These are phyloP conservation scores for Aspergillus tubingensis DNA, from an alignment of 2,329 filamentous ascomycete genomes.

Conservation along the genomic window DNA sequence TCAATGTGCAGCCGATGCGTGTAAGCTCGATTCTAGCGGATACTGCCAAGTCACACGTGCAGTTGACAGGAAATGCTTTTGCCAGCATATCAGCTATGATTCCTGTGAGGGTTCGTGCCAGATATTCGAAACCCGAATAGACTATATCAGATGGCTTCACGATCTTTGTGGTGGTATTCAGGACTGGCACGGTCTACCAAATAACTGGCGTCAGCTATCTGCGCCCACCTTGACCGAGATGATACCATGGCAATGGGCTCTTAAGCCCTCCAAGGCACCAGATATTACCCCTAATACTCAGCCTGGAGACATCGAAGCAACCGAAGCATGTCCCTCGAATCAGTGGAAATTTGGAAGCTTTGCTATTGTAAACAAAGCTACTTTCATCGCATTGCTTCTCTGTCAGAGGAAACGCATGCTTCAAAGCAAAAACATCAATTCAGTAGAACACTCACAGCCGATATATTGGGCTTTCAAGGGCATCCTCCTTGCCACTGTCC, in stretches of 20 bases:
- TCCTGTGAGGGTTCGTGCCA: slow-evolving; percentile 7
- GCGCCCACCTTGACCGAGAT: slow-evolving; percentile 2
- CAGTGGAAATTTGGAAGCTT: slow-evolving; percentile 7
- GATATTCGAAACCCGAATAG: slow-evolving; percentile 8
- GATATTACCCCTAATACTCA: not conserved
- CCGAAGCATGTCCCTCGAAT: slow-evolving; percentile 3
- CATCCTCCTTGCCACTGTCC: not conserved
- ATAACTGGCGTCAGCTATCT: slow-evolving; percentile 7
- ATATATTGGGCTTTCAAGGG: not conserved
- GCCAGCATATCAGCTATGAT: slow-evolving; percentile 7
- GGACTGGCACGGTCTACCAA: slow-evolving; percentile 8
- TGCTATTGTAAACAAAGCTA: slow-evolving; percentile 1
- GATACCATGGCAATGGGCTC: slow-evolving; percentile 9
- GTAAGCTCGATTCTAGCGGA: slow-evolving; percentile 1
- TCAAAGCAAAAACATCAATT: not conserved
- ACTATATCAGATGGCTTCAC: slow-evolving; percentile 9
- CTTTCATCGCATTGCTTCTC: not conserved
- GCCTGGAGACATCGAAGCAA: not conserved
- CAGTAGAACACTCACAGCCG: not conserved
- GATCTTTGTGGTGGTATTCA: slow-evolving; percentile 2
- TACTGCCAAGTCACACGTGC: slow-evolving; percentile 2
- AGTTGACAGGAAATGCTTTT: slow-evolving; percentile 11
- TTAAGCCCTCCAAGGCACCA: slow-evolving; percentile 5
- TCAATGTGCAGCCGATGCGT: slow-evolving; percentile 7
- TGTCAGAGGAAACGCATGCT: not conserved